Evolutionary conservation across 768 basidiomycete species (phyloP).

Genomic region (Serendipita vermifera): DNA sequence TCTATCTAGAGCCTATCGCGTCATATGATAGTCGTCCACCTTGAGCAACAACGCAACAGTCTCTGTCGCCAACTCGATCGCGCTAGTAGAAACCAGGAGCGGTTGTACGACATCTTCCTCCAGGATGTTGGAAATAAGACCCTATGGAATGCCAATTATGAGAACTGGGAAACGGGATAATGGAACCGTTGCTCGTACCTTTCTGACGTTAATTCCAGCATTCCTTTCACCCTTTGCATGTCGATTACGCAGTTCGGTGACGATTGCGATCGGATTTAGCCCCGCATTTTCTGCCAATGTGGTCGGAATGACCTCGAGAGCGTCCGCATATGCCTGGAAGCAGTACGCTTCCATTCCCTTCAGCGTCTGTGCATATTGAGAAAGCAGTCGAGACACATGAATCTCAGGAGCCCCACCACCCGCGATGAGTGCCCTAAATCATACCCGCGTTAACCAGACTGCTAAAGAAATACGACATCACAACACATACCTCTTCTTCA

Average conservation of each 20-base stretch:
- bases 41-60: slow-evolving; percentile 93
- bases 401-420: slow-evolving; percentile 98
- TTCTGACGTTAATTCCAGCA: slow-evolving; percentile 96
- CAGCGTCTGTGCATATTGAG: slow-evolving; percentile 82
- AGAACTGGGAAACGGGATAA: not conserved
- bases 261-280: slow-evolving; percentile 93
- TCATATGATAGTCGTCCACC: slow-evolving; percentile 63
- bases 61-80: slow-evolving; percentile 89
- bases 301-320: slow-evolving; percentile 93
- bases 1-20: slow-evolving; percentile 12
- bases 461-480: not conserved
- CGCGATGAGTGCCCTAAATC: slow-evolving; percentile 69
- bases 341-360: slow-evolving; percentile 99
- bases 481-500: slow-evolving; percentile 88
- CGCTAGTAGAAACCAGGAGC: slow-evolving; percentile 86
- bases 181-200: no score
- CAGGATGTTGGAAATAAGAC: slow-evolving; percentile 90
- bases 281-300: slow-evolving; percentile 98
- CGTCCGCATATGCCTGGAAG: slow-evolving; percentile 96
- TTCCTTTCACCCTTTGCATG: slow-evolving; percentile 90
- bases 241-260: slow-evolving; percentile 92
- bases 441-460: not conserved
- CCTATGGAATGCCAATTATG: slow-evolving; percentile 33
- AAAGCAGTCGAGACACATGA: slow-evolving; percentile 82
- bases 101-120: slow-evolving; percentile 98